Evolutionary conservation across 257 asterid genomes (phyloP), one percentile per base, ranked within the genome.

Genomic region (Jacaranda copaia): DNA sequence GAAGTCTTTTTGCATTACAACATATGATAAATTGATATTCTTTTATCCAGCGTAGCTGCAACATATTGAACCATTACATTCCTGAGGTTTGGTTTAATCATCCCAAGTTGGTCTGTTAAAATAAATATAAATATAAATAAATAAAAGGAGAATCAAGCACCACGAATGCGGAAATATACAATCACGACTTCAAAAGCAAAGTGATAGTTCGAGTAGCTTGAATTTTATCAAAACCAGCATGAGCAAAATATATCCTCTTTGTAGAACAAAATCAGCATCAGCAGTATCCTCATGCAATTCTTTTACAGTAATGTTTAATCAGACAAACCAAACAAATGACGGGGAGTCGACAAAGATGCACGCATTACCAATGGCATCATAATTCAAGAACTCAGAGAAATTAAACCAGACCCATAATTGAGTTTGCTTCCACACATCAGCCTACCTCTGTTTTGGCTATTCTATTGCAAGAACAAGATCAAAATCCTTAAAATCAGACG

Each of bases 391-490:
- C 59, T 65, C 56, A 1, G 46, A 75, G 19, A 19, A 6, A n/a
- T n/a, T 25, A 53, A 49, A 80, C n/a, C 8, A 12, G 11, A 19
- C 20, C 4, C 64, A 58, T 9, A 53, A 35, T 32, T 40, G 19
- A 77, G 19, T 15, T 39, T 13, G 19, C 14, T 57, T 66, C 51
- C 10, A 53, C 25, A 4, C 36, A 69, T 18, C 16, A 53, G 49
- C 75, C 42, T 77, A 95, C 98, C 96, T 93, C 91, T 91, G 84
- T 95, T 95, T 79, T 76, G 93, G 1, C 80, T 76, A 77, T 78
- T 95, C 99, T 98, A 95, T 95, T 8, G 98, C 99, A 73, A 93
- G 90, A 84, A 93, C 90, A 52, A 95, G 92, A 87, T 95, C 97
- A 77, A 95, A 95, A 71, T 95, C 94, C 81, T 82, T 76, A 80